These are phyloP conservation scores for Xeromyces bisporus DNA, from an alignment of 495 filamentous ascomycete species.

Conservation along the genomic window DNA sequence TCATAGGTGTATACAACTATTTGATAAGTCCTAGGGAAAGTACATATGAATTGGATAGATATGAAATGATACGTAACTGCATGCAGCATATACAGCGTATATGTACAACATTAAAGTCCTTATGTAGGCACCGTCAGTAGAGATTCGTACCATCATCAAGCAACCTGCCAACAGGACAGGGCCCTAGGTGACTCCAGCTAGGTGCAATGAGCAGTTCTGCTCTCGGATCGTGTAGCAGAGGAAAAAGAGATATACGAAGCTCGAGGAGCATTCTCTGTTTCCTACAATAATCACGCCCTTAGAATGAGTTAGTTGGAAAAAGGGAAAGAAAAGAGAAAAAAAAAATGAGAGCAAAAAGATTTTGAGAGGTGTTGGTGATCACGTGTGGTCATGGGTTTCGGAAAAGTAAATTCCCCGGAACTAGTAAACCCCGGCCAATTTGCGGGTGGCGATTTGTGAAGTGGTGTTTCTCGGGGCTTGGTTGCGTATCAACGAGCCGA, in stretches of 20 bases:
- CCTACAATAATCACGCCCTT: constrained; percentile 84
- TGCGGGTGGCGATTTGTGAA: constrained; percentile 18
- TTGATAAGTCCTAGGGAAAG: no score
- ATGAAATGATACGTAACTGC: no score
- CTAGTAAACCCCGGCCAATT: constrained; percentile 22
- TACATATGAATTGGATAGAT: no score
- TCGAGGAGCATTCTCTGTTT: constrained; percentile 23
- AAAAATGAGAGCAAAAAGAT: constrained; percentile 2
- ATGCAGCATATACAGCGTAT: no score
- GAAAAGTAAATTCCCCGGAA: constrained; percentile 11
- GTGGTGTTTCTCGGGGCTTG: neutral
- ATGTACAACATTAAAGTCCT: no score
- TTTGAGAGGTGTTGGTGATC: no score
- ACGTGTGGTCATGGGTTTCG: no score
- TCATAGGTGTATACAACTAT: no score
- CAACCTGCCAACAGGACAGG: constrained; percentile 4
- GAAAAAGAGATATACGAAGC: constrained; percentile 27
- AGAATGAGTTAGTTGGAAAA: constrained; percentile 36
- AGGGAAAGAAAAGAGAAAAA: constrained; percentile 25
- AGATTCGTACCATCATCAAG: constrained; percentile 38
- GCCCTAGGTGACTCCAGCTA: constrained; percentile 51
- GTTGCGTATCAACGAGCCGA: no score
- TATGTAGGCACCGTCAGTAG: constrained; percentile 50
- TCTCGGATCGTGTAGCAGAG: constrained; percentile 52
- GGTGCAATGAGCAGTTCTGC: constrained; percentile 27